Evolutionary conservation across 371 early-diverging fungal species (phyloP), one percentile per base, ranked within the genome.

Genomic region (Syncephalis fuscata): DNA sequence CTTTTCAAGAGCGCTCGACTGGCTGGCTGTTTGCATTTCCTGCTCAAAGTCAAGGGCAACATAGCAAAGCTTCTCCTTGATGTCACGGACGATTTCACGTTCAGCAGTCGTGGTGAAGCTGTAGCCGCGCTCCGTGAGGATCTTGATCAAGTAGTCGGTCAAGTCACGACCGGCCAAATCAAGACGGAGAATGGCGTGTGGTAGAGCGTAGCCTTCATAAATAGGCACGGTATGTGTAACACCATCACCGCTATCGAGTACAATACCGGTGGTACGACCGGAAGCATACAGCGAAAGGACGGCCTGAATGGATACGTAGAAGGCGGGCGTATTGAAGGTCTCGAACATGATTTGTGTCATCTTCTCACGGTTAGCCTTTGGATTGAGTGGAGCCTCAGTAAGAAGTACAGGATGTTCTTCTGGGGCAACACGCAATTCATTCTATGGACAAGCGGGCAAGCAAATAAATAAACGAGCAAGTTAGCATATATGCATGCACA

Each of bases 281-380:
- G 98, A 92, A 53, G 96, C 96, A 72, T 95, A 92, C 38, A 96
- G 74, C 55, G 93, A 93, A 45, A 98, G 76, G 20, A 94, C 96
- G 54, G 97, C 97, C 65, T 99, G 99, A 67, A 99, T 99, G 58
- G 96, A 86, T 55, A 99, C 94, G 72, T 98, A 99, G 85, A 99
- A 87, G 48, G 95, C 93, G 51, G 98, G 98, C 41, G 82, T 82
- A 60, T 98, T 94, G 83, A 99, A 99, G 27, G 96, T 96, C 74
- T 99, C 99, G 67, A 99, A 99, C 90, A 98, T 94, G 70, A 99
- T 98, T 74, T 99, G 96, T 52, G 94, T 92, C 92, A 99, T 99
- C 83, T 97, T 98, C 70, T 99, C 99, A 68, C 99, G 90, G 85
- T 99, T 99, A 65, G 79, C 82, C 82, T 97, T 99, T 64, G 99